Percentiles rank a stretch among this genome's conserved stretches.
phyloP scores from a whole-genome alignment of 1,139 yeast genomes.

The Casaregolazyma lundiana region DNA sequence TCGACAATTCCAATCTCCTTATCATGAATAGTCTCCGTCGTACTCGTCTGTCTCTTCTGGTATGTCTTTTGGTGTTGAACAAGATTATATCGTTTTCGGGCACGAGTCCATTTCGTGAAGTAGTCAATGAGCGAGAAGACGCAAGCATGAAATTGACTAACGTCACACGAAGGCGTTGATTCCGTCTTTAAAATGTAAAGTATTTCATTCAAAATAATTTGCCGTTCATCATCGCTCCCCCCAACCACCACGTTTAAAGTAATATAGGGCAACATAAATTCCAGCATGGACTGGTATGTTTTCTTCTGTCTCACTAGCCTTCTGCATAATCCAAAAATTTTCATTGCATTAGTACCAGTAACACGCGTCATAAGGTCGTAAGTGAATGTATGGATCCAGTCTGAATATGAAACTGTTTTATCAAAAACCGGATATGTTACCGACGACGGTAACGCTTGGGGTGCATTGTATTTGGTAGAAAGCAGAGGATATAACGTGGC shows the following conservation, averaged over 20 bases:
- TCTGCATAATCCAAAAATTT: constrained; percentile 61
- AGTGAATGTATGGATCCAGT: constrained; percentile 71
- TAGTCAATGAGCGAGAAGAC: constrained; percentile 80
- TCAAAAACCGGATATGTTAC: constrained; percentile 48
- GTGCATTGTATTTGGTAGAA: constrained; percentile 64
- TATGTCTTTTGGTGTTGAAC: constrained; percentile 12
- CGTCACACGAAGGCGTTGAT: constrained; percentile 42
- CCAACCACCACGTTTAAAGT: constrained; percentile 61
- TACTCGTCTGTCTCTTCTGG: constrained; percentile 10
- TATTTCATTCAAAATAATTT: constrained; percentile 55
- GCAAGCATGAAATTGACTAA: constrained; percentile 60
- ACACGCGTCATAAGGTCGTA: constrained; percentile 55
- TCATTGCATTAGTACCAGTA: constrained; percentile 39
- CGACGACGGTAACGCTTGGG: constrained; percentile 32
- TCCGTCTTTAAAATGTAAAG: constrained; percentile 49
- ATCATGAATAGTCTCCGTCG: constrained; percentile 14
- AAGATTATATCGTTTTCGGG: constrained; percentile 27
- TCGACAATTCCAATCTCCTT: constrained; percentile 31
- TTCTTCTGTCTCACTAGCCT: constrained; percentile 54
- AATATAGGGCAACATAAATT: constrained; percentile 74
- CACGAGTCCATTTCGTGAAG: constrained; percentile 67
- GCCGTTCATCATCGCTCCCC: constrained; percentile 42
- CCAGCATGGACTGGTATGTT: constrained; percentile 65
- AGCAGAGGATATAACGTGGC: constrained; percentile 74
- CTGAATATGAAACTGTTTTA: constrained; percentile 37